Evolutionary conservation across 106 monocot species (phyloP).

Genomic region (Platanthera zijinensis): DNA sequence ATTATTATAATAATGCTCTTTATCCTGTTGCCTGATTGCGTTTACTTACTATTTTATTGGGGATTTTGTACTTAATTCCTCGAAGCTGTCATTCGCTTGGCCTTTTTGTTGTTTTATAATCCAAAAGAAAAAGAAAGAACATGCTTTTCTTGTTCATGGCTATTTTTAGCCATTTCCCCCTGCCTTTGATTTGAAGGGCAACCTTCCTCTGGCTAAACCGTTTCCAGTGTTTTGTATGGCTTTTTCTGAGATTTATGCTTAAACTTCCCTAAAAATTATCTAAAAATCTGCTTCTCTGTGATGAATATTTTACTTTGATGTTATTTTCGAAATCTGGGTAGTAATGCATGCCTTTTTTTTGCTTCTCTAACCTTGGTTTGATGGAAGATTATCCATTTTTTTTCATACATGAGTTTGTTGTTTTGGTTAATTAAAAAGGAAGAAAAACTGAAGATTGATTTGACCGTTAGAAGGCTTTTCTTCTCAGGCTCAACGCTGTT

Average conservation of each 20-base stretch:
- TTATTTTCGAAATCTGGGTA: too few relatives aligned
- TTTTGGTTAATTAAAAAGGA: background rate
- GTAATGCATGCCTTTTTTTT: background rate
- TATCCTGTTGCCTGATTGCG: conserved; percentile 3
- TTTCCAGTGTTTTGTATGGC: background rate
- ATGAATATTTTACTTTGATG: background rate
- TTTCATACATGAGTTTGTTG: background rate
- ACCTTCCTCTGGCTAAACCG: background rate
- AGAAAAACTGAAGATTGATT: too few relatives aligned
- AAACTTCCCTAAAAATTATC: background rate
- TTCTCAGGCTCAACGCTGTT: conserved; percentile 51
- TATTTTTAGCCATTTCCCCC: background rate
- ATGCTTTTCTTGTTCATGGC: background rate
- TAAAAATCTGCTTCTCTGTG: background rate
- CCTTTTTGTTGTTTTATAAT: background rate
- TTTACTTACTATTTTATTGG: background rate
- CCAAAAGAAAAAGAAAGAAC: background rate
- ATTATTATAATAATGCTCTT: conserved; percentile 9
- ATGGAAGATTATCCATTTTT: background rate
- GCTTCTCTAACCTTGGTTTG: background rate
- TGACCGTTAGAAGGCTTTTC: background rate
- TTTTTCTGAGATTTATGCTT: background rate
- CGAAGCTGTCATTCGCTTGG: background rate
- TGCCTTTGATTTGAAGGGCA: background rate
- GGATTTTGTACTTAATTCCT: background rate